A percentile compares a stretch with the other conserved stretches of the same genome.
Evolutionary conservation across 495 filamentous ascomycete species (phyloP).

Genomic region (Pseudoneurospora amorphoporcata): DNA sequence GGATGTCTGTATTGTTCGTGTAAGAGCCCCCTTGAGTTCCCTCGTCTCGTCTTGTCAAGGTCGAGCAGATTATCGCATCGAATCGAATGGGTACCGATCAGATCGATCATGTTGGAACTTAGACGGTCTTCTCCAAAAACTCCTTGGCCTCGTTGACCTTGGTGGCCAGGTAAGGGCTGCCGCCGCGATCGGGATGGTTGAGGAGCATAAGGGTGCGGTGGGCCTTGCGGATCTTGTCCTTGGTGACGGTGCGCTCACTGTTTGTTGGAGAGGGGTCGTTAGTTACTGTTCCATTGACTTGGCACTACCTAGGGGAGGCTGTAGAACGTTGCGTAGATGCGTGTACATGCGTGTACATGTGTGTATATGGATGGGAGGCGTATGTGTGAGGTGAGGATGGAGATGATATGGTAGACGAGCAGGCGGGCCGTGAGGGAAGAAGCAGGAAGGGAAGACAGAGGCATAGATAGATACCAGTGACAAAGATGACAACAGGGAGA

Average conservation of each 20-base stretch:
- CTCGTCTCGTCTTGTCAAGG: neutral
- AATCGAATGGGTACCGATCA: neutral
- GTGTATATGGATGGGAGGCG: neutral
- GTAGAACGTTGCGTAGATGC: neutral
- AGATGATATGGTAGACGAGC: neutral
- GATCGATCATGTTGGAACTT: neutral
- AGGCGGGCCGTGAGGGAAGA: neutral
- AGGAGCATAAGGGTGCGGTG: constrained; percentile 94
- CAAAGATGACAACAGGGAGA: neutral
- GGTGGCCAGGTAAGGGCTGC: constrained; percentile 90
- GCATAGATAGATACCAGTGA: neutral
- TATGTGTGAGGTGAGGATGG: neutral
- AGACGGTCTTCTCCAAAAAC: constrained; percentile 66
- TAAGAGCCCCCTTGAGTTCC: neutral
- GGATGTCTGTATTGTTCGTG: neutral
- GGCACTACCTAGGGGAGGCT: neutral
- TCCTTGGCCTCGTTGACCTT: constrained; percentile 99
- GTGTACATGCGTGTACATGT: neutral
- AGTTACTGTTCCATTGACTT: neutral
- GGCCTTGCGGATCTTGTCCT: constrained; percentile 90
- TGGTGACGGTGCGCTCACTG: constrained; percentile 76
- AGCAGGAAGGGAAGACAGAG: neutral
- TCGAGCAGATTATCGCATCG: neutral
- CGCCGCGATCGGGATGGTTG: constrained; percentile 96
- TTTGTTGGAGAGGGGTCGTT: neutral